A percentile compares a stretch with the other conserved stretches of the same genome.
phyloP scores from a whole-genome alignment of 1,284 basidiomycete genomes.

The Pseudozyma sp. region DNA sequence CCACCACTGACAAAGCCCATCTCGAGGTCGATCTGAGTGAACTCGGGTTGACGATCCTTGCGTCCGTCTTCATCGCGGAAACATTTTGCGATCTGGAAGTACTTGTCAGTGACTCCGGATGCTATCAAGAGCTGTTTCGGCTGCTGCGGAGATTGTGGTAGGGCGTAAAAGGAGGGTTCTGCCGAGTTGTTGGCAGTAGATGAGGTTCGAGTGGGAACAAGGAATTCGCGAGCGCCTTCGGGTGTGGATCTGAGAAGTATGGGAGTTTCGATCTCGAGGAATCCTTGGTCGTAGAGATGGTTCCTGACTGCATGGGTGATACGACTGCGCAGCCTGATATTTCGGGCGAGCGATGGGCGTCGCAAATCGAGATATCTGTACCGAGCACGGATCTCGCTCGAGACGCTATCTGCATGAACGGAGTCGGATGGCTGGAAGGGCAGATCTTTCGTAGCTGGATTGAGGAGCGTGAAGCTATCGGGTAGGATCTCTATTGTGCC shows the following conservation, averaged over 20 bases:
- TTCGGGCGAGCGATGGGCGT: conserved; percentile 78
- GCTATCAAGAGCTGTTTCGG: conserved; percentile 93
- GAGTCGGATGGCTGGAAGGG: conserved; percentile 84
- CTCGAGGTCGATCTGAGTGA: conserved; percentile 95
- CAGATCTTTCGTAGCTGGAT: conserved; percentile 77
- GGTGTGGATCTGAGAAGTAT: conserved; percentile 91
- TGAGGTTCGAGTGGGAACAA: conserved; percentile 82
- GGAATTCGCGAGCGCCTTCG: conserved; percentile 92
- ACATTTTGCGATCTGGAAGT: conserved; percentile 92
- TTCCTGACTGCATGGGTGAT: conserved; percentile 82
- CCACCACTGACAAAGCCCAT: conserved; percentile 90
- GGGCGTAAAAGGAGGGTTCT: conserved; percentile 82
- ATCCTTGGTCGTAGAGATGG: conserved; percentile 79
- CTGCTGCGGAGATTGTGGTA: conserved; percentile 94
- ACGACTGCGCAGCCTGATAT: conserved; percentile 81
- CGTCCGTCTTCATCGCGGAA: conserved; percentile 95
- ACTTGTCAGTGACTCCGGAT: conserved; percentile 87
- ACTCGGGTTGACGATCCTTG: conserved; percentile 94
- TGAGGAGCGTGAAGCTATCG: conserved; percentile 78
- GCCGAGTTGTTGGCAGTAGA: conserved; percentile 48
- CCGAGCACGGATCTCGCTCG: conserved; percentile 75
- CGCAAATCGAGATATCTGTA: conserved; percentile 90
- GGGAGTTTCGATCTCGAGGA: conserved; percentile 92
- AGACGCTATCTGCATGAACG: conserved; percentile 76
- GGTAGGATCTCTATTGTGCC: conserved; percentile 85